Evolutionary conservation across 2,329 filamentous ascomycete genomes (phyloP).

Genomic region (Xylaria sp.): DNA sequence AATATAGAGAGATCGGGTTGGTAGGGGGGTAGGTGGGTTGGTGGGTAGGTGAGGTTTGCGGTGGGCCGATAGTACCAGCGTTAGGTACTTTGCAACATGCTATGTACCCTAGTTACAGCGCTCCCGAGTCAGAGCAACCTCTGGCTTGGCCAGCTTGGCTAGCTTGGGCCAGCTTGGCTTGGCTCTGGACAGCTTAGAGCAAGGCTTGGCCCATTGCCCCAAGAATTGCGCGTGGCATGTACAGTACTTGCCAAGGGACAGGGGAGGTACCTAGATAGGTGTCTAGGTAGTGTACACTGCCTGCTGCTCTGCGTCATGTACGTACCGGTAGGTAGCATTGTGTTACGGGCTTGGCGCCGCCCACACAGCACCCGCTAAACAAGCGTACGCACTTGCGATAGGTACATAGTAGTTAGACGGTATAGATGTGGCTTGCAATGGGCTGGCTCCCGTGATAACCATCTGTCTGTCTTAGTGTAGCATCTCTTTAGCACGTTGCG

Average conservation of each 20-base stretch:
- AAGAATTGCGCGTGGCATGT: slow-evolving; percentile 12
- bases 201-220: slow-evolving; percentile 11
- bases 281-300: too few species aligned
- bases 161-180: slow-evolving; percentile 17
- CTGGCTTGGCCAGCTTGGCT: slow-evolving; percentile 20
- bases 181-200: slow-evolving; percentile 10
- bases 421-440: slow-evolving; percentile 32
- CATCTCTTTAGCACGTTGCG: slow-evolving; percentile 32
- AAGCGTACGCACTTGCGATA: background rate
- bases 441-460: slow-evolving; percentile 26
- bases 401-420: too few species aligned
- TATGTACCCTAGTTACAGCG: background rate
- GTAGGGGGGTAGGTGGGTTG: background rate
- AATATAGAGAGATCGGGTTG: slow-evolving; percentile 14
- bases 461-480: slow-evolving; percentile 17
- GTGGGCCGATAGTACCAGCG: slow-evolving; percentile 7
- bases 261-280: background rate
- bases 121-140: slow-evolving; percentile 33
- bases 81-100: background rate
- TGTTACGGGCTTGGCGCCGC: too few species aligned
- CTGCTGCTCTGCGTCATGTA: background rate
- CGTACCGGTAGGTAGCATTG: background rate
- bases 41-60: background rate
- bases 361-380: background rate
- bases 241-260: background rate